These are phyloP conservation scores for Colletotrichum higginsianum DNA, from an alignment of 2,329 filamentous ascomycete genomes.

Conservation along the genomic window DNA sequence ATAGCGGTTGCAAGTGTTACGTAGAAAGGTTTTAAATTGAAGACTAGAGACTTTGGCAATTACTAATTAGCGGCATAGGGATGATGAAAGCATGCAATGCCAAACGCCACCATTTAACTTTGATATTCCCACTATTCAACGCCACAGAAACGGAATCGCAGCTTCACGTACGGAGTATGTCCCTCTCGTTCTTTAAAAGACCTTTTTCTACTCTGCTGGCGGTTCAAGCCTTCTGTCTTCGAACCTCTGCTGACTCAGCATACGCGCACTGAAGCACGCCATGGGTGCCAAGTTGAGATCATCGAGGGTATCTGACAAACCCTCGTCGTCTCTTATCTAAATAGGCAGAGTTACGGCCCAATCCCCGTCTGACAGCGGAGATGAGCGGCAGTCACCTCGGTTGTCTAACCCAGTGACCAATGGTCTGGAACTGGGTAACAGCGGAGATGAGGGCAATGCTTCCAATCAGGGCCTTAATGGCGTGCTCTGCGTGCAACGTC, in stretches of 20 bases:
- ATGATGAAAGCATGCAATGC: no score
- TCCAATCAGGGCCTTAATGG: conserved; percentile 22
- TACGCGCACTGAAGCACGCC: conserved; percentile 15
- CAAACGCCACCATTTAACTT: no score
- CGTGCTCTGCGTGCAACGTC: conserved; percentile 35
- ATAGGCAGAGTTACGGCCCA: neutral
- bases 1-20: no score
- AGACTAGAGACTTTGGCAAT: no score
- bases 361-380: neutral
- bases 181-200: no score
- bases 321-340: conserved; percentile 27
- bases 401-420: neutral
- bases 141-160: no score
- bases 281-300: conserved; percentile 31
- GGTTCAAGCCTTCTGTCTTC: no score
- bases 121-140: no score
- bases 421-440: neutral
- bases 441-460: conserved; percentile 22
- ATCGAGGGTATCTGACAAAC: conserved; percentile 9
- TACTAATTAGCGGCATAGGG: no score
- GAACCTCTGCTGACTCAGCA: neutral
- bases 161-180: no score
- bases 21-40: no score
- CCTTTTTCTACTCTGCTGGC: no score
- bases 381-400: conserved; percentile 2